Conservation (phyloP, 495 filamentous ascomycete genomes). For the Penicillium crystallinum region DNA sequence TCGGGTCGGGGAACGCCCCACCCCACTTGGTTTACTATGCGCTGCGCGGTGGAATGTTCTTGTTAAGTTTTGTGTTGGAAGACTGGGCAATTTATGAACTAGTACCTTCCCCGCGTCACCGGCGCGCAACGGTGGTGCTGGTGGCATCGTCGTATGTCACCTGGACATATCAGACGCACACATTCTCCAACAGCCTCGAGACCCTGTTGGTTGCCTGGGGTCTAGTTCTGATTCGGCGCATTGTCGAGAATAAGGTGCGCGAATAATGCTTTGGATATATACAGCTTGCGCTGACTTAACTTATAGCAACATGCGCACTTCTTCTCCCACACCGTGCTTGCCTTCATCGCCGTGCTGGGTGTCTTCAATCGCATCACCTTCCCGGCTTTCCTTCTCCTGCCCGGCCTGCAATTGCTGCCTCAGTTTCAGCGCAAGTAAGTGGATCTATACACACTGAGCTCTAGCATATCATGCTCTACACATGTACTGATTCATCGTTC, state of each 20-base stretch:
- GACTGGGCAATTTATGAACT: conserved; percentile 97
- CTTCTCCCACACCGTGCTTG: conserved; percentile 68
- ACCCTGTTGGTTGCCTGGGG: conserved; percentile 89
- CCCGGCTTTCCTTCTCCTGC: conserved; percentile 81
- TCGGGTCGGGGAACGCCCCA: conserved; percentile 46
- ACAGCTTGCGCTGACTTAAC: conserved; percentile 3
- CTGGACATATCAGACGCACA: conserved; percentile 98
- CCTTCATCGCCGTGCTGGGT: conserved; percentile 75
- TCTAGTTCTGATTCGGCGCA: conserved; percentile 81
- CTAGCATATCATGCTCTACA: not conserved
- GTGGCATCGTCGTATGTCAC: conserved; percentile 96
- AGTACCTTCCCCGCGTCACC: conserved; percentile 65
- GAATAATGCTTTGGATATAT: conserved; percentile 1
- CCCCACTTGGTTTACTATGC: conserved; percentile 83
- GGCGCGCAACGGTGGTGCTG: conserved; percentile 66
- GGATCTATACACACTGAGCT: not conserved
- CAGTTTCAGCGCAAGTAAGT: conserved; percentile 77
- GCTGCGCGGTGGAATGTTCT: conserved; percentile 81
- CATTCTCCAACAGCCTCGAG: conserved; percentile 96
- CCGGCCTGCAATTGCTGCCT: conserved; percentile 73
- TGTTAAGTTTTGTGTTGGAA: conserved; percentile 89
- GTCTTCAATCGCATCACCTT: conserved; percentile 96
- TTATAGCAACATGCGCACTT: conserved; percentile 64
- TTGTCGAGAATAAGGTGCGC: conserved; percentile 66
- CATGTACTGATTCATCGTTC: conserved; percentile 11